These are phyloP conservation scores for Strobilomyces echinocephalus DNA, from an alignment of 768 basidiomycete genomes.

Conservation along the genomic window DNA sequence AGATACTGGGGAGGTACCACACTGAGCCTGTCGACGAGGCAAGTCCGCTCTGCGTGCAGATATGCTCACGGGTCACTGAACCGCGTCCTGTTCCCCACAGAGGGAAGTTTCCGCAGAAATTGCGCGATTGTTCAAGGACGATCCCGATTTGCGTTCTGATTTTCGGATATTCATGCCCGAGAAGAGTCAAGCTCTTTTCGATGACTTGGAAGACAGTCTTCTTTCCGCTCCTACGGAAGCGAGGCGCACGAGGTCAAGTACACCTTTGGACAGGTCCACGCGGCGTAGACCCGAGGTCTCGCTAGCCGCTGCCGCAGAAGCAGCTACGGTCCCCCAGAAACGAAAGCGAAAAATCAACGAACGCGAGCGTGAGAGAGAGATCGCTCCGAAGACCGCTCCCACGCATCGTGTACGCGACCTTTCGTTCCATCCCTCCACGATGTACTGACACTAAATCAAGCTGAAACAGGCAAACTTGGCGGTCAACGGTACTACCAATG, in stretches of 20 bases:
- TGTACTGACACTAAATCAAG: conserved; percentile 12
- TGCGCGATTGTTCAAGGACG: conserved; percentile 66
- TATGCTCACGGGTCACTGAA: neutral
- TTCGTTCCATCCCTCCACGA: neutral
- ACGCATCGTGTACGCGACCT: conserved; percentile 23
- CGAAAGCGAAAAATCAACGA: conserved; percentile 60
- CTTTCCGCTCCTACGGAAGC: conserved; percentile 24
- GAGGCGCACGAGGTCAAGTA: conserved; percentile 34
- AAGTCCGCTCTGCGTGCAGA: conserved; percentile 17
- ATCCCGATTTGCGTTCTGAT: conserved; percentile 67
- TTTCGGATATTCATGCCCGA: conserved; percentile 75
- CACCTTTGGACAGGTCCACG: conserved; percentile 33
- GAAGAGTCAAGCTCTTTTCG: conserved; percentile 45
- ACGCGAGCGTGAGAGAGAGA: conserved; percentile 35
- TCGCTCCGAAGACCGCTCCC: conserved; percentile 19
- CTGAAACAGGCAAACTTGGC: conserved; percentile 19
- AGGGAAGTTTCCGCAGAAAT: conserved; percentile 68
- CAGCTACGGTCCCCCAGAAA: conserved; percentile 53
- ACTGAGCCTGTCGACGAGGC: conserved; percentile 62
- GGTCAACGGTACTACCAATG: conserved; percentile 17
- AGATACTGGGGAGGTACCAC: conserved; percentile 65
- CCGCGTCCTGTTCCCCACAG: conserved; percentile 13
- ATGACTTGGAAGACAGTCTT: conserved; percentile 36
- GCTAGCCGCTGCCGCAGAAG: conserved; percentile 33
- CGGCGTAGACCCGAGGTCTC: conserved; percentile 47